Conservation (phyloP, 2,329 filamentous ascomycete species). For the Mycogone perniciosa region DNA sequence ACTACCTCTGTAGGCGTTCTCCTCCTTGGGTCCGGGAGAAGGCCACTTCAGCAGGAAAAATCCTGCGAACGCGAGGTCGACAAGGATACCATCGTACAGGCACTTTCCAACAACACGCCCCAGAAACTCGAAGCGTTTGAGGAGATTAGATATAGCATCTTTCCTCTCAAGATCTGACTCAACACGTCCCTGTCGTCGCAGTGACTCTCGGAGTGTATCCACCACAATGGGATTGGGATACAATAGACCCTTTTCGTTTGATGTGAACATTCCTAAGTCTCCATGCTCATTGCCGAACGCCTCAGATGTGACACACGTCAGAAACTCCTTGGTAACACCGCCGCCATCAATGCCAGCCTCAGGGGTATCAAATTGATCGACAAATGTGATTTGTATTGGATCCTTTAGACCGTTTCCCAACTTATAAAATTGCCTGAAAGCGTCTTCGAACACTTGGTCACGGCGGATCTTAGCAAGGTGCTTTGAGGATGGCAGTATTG, state of each 20-base stretch:
- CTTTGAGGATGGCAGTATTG: constrained; percentile 36
- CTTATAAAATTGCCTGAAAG: constrained; percentile 73
- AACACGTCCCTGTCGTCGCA: constrained; percentile 44
- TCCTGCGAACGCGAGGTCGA: constrained; percentile 86
- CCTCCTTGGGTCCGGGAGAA: constrained; percentile 56
- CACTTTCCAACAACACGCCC: constrained; percentile 94
- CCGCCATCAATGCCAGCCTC: constrained; percentile 97
- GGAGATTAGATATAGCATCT: constrained; percentile 50
- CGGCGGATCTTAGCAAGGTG: constrained; percentile 78
- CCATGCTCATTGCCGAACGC: constrained; percentile 59
- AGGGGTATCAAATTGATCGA: constrained; percentile 77
- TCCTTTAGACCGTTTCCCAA: constrained; percentile 83
- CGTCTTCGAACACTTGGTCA: constrained; percentile 76
- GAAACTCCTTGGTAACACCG: constrained; percentile 94
- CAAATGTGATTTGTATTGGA: constrained; percentile 92
- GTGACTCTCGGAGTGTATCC: constrained; percentile 58
- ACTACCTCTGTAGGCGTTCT: constrained; percentile 77
- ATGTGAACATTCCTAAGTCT: constrained; percentile 58
- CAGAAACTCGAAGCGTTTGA: constrained; percentile 81
- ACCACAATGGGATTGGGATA: constrained; percentile 80
- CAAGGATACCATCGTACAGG: constrained; percentile 90
- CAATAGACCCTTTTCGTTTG: constrained; percentile 78
- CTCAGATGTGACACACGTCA: constrained; percentile 80
- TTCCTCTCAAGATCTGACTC: constrained; percentile 53
- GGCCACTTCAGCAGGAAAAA: constrained; percentile 98